phyloP scores from a whole-genome alignment of 2,329 filamentous ascomycete genomes.

The Epichloe brachyelytri region DNA sequence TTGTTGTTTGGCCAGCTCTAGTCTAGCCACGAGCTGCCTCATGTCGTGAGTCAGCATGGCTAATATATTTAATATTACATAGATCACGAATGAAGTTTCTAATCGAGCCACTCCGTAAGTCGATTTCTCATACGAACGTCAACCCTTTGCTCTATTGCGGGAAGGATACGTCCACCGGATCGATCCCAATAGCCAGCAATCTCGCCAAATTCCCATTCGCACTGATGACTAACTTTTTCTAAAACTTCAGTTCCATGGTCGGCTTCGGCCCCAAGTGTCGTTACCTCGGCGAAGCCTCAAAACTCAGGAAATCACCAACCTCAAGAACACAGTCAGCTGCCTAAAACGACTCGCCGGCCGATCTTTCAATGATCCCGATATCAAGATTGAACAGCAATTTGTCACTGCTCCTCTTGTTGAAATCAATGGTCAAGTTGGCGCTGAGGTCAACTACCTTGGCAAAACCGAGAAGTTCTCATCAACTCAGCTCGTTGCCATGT shows the following conservation, averaged over 20 bases:
- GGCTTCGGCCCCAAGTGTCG: slow-evolving; percentile 89
- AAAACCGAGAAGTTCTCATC: slow-evolving; percentile 95
- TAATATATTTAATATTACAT: slow-evolving; percentile 7
- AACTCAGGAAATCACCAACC: slow-evolving; percentile 97
- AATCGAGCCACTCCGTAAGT: slow-evolving; percentile 96
- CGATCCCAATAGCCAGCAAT: too few relatives aligned
- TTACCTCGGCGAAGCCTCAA: slow-evolving; percentile 89
- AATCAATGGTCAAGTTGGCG: slow-evolving; percentile 86
- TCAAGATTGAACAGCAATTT: slow-evolving; percentile 84
- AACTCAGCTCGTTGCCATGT: slow-evolving; percentile 90
- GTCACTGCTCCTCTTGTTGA: slow-evolving; percentile 79
- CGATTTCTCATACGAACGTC: slow-evolving; percentile 8
- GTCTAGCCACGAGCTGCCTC: background rate
- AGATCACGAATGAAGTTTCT: slow-evolving; percentile 99
- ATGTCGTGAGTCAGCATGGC: background rate
- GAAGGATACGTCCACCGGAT: too few relatives aligned
- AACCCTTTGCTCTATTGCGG: slow-evolving; percentile 7
- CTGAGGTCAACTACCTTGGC: slow-evolving; percentile 82
- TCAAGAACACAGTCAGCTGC: slow-evolving; percentile 94
- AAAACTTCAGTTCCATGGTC: slow-evolving; percentile 67
- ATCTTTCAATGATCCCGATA: slow-evolving; percentile 76
- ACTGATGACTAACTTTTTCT: background rate
- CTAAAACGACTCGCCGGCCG: slow-evolving; percentile 90
- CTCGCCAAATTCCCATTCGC: background rate
- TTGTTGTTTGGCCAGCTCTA: background rate